Percentiles rank a stretch among this genome's conserved stretches.
Evolutionary conservation across 2,329 filamentous ascomycete genomes (phyloP).

Genomic region (Venturiaceae sp.): DNA sequence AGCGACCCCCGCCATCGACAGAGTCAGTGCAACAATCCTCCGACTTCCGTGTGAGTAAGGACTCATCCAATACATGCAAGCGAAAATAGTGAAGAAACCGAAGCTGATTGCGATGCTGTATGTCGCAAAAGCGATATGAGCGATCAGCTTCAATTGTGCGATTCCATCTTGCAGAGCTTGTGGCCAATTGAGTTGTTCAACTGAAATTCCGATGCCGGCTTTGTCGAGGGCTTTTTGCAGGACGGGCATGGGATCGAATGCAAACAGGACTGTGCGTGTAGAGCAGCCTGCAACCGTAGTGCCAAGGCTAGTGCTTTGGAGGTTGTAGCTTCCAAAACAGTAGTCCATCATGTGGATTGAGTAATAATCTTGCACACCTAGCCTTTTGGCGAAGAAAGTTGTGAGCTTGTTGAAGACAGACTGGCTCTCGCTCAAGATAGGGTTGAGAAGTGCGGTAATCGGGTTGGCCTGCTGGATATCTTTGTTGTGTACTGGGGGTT

Average conservation of each 20-base stretch:
- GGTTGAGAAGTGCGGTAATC: slow-evolving; percentile 15
- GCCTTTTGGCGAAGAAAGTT: slow-evolving; percentile 31
- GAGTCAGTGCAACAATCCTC: slow-evolving; percentile 34
- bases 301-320: slow-evolving; percentile 30
- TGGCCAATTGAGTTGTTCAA: slow-evolving; percentile 43
- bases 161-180: slow-evolving; percentile 44
- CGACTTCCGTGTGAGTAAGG: slow-evolving; percentile 12
- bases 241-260: slow-evolving; percentile 44
- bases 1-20: slow-evolving; percentile 21
- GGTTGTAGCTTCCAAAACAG: slow-evolving; percentile 44
- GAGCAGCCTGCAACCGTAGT: slow-evolving; percentile 47
- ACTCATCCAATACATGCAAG: slow-evolving; percentile 20
- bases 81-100: slow-evolving; percentile 37
- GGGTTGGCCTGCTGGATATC: background rate
- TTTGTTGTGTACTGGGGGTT: slow-evolving; percentile 7
- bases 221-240: slow-evolving; percentile 19
- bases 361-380: slow-evolving; percentile 53
- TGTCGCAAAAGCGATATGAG: slow-evolving; percentile 45
- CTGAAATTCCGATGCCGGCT: slow-evolving; percentile 37
- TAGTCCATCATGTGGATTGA: slow-evolving; percentile 50
- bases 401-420: slow-evolving; percentile 29
- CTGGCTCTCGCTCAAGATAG: slow-evolving; percentile 25
- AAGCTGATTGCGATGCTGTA: slow-evolving; percentile 49
- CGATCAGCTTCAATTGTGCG: slow-evolving; percentile 37
- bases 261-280: slow-evolving; percentile 41